Evolutionary conservation across 495 filamentous ascomycete genomes (phyloP).

Genomic region (Podospora pseudopauciseta): DNA sequence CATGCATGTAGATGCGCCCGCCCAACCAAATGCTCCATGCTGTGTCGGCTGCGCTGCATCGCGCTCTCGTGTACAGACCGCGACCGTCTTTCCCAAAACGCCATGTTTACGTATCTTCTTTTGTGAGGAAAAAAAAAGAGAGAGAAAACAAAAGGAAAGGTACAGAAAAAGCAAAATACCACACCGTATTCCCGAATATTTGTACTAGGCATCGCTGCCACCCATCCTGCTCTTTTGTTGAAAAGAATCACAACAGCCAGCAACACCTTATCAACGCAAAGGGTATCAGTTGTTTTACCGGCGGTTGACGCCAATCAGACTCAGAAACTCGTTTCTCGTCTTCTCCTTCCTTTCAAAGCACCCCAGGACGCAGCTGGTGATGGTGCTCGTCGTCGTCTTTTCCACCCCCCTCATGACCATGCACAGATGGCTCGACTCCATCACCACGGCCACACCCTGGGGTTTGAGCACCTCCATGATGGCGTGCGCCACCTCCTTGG

Average conservation of each 20-base stretch:
- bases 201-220: conserved; percentile 18
- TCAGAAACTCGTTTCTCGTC: conserved; percentile 91
- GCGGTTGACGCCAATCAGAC: conserved; percentile 61
- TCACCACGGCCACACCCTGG: conserved; percentile 92
- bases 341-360: conserved; percentile 89
- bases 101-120: conserved; percentile 8
- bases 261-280: not conserved
- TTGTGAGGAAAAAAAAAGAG: not conserved
- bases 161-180: conserved; percentile 11
- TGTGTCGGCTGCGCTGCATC: not conserved
- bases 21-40: conserved; percentile 6
- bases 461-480: conserved; percentile 89
- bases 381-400: conserved; percentile 81
- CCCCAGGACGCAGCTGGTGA: conserved; percentile 93
- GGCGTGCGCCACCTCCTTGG: conserved; percentile 92
- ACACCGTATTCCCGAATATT: conserved; percentile 1
- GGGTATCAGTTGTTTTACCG: conserved; percentile 6
- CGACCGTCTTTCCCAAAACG: conserved; percentile 16
- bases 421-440: conserved; percentile 97
- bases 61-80: not conserved
- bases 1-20: conserved; percentile 7
- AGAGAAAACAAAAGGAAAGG: not conserved
- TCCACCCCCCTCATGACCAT: conserved; percentile 97
- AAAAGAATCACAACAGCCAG: conserved; percentile 11
- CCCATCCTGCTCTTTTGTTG: conserved; percentile 19